Percentiles rank a stretch among this genome's conserved stretches.
These are phyloP conservation scores for Aspergillus kassunensis DNA, from an alignment of 495 filamentous ascomycete genomes.

Conservation along the genomic window DNA sequence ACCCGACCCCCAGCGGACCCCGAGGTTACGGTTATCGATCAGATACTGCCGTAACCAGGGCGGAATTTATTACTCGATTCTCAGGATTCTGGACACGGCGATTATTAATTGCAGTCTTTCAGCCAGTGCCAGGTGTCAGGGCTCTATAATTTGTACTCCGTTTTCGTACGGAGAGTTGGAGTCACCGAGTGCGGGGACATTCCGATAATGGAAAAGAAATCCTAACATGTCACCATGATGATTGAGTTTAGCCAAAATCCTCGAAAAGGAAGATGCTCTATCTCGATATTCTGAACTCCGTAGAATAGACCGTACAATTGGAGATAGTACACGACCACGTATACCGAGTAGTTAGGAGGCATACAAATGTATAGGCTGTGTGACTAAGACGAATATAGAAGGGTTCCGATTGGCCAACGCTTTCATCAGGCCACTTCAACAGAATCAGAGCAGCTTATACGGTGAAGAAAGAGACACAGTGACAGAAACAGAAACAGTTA, in stretches of 20 bases:
- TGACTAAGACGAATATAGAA: constrained; percentile 11
- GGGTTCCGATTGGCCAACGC: constrained; percentile 9
- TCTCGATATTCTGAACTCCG: too few relatives aligned
- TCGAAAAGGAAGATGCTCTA: too few relatives aligned
- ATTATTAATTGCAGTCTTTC: background rate
- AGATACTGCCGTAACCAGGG: background rate
- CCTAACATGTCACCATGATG: too few relatives aligned
- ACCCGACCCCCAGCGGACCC: constrained; percentile 12
- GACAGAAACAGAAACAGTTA: too few relatives aligned
- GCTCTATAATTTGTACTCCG: too few relatives aligned
- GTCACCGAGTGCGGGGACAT: constrained; percentile 1
- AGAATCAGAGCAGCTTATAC: background rate
- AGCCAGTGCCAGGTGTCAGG: too few relatives aligned
- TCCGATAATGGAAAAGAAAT: constrained; percentile 3
- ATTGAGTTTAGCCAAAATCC: too few relatives aligned
- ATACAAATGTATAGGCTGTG: too few relatives aligned
- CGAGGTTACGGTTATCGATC: constrained; percentile 24
- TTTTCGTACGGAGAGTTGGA: background rate
- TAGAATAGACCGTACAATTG: too few relatives aligned
- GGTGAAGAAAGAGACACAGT: too few relatives aligned
- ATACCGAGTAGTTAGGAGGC: too few relatives aligned
- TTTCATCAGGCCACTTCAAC: constrained; percentile 8
- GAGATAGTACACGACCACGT: too few relatives aligned
- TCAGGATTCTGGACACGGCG: background rate
- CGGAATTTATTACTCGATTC: constrained; percentile 3